These are phyloP conservation scores for Begonia loranthoides DNA, from an alignment of 306 rosid genomes.

Conservation along the genomic window DNA sequence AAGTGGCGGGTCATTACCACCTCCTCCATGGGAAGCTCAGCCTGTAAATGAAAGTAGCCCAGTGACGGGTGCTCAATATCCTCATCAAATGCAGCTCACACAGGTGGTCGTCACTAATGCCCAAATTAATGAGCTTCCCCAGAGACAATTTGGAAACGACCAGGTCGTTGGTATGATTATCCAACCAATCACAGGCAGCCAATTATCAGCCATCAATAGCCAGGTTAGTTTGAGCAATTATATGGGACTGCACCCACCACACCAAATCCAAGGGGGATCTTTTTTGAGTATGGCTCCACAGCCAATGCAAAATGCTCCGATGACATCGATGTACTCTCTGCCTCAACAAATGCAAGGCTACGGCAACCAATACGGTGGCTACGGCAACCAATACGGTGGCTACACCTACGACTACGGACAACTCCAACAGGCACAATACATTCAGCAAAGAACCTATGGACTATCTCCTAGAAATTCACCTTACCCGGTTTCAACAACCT, in stretches of 20 bases:
- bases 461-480: slow-evolving; percentile 42
- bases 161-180: slow-evolving; percentile 53
- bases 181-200: slow-evolving; percentile 47
- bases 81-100: slow-evolving; percentile 53
- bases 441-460: slow-evolving; percentile 81
- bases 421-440: slow-evolving; percentile 46
- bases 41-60: slow-evolving; percentile 36
- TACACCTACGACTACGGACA: slow-evolving; percentile 64
- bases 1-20: slow-evolving; percentile 62
- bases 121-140: slow-evolving; percentile 35
- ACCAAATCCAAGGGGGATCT: slow-evolving; percentile 26
- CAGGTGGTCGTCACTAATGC: slow-evolving; percentile 44
- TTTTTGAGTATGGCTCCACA: slow-evolving; percentile 16
- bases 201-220: slow-evolving; percentile 37
- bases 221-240: slow-evolving; percentile 52
- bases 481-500: slow-evolving; percentile 40
- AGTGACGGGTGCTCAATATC: slow-evolving; percentile 48
- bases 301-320: slow-evolving; percentile 36
- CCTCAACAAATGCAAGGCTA: slow-evolving; percentile 74
- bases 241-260: slow-evolving; percentile 35
- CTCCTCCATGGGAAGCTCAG: slow-evolving; percentile 99
- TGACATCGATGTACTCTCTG: slow-evolving; percentile 48
- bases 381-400: slow-evolving; percentile 37
- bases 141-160: slow-evolving; percentile 40
- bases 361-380: slow-evolving; percentile 41